Base-by-base conservation (phyloP, 2,329 filamentous ascomycete genomes). In the Neurospora sp. region DNA sequence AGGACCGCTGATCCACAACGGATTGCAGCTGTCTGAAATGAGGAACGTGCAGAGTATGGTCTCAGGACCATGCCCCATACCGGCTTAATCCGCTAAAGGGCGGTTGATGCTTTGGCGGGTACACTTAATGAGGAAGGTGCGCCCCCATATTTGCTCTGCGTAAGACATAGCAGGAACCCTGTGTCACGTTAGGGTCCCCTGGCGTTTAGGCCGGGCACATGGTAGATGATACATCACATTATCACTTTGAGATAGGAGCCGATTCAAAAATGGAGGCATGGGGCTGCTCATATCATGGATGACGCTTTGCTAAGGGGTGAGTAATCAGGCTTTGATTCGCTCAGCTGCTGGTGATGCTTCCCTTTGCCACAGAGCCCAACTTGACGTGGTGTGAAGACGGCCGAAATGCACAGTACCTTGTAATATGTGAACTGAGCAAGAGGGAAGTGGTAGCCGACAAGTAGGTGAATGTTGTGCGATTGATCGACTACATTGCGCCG, bases 11-110 rank as follows among this genome's bases (percentile, higher is more conserved):
- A 70, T 67, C 62, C 72, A 68, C 38, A 38, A 41, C 70, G 62
- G 69, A 69, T 70, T 70, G 52, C 62, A 71, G 66, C 68, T 69
- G 62, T 68, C 67, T 70, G 66, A 68, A 68, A 40, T 62, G 39
- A 62, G 41, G 19, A 23, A 33, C 28, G 15, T 62, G 52, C 52
- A 62, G 28, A 62, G 28, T 33, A 62, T 62, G 28, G 52, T 36
- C 52, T 62, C 28, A 62, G 15, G 28, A 33, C 23, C 52, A 33
- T n/a, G 28, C 2, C 28, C 28, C 52, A 62, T 33, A 62, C 52
- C 6, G 52, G 28, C 52, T 36, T 36, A 36, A 62, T n/a, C 15
- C 52, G 52, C 17, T 15, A 17, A 36, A 36, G 52, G 15, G 17
- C 6, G 12, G 12, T 36, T 62, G 52, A 62, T 33, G 52, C 12